Evolutionary conservation across 2,329 filamentous ascomycete genomes (phyloP), one percentile per base, ranked within the genome.

Genomic region (Byssochlamys sp.): DNA sequence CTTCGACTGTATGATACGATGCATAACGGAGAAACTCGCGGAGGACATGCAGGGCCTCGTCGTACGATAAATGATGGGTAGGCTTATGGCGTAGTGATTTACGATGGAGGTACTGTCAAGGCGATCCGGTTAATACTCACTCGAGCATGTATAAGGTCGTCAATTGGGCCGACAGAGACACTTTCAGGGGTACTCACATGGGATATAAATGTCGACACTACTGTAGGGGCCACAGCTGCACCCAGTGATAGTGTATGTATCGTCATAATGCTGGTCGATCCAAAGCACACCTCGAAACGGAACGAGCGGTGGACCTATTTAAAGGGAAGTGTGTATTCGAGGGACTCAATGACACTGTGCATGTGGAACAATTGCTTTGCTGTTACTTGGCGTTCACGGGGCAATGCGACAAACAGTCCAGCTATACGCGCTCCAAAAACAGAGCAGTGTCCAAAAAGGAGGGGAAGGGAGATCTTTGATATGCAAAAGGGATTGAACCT

Each of bases 21-120:
- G 91, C 87, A 72, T 91, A 94, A 49, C 83, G 74, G 35, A 99
- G 82, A 72, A 99, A 97, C 35, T 87, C 84, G 54, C 91, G 89
- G 65, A 97, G 87, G 54, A 99, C 81, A 62, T 90, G 84, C 12
- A 99, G 81, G 39, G 91, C 92, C 75, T 96, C 89, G 69, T 97
- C 89, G 75, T 99, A 99, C 55, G 91, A 91, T 57, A 99, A 85
- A 71, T 95, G 90, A 1, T 89, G 88, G 1, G 90, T 95, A 0
- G 92, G 92, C 61, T 91, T 91, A 62, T 91, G 80, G 60, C 81
- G 84, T 29, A 87, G 80, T 1, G 84, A 82, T 67, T 88, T 88
- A 62, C 89, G 86, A 67, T 95, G 88, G 60, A 95, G 78, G 73
- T 94, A 96, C 88, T 94, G 67, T 57, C 29, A 57, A 39, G 54